Conservation (phyloP, 805 yeast species). For the Starmerella sirachaensis region DNA sequence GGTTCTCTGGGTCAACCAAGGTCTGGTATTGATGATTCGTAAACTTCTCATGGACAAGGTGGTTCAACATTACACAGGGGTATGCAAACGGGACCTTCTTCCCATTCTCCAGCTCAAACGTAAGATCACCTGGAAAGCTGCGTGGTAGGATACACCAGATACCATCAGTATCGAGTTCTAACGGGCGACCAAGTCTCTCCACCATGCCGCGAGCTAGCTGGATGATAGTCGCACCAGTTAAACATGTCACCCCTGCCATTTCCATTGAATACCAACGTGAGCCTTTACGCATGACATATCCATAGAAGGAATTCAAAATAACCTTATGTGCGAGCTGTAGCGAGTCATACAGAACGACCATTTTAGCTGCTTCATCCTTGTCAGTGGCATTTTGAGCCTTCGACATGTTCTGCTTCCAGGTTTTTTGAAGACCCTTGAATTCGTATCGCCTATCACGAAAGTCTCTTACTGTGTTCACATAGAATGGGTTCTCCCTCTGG, state of each 20-base stretch:
- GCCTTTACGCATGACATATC: slow-evolving; percentile 98
- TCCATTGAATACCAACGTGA: slow-evolving; percentile 99
- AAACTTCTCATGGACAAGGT: slow-evolving; percentile 77
- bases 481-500: slow-evolving; percentile 95
- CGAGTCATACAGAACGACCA: slow-evolving; percentile 88
- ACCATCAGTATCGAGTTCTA: slow-evolving; percentile 97
- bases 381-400: slow-evolving; percentile 45
- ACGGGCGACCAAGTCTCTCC: slow-evolving; percentile 85
- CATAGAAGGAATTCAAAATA: slow-evolving; percentile 90
- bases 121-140: slow-evolving; percentile 82
- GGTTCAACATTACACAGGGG: slow-evolving; percentile 93
- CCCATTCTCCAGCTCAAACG: slow-evolving; percentile 62
- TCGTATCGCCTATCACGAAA: slow-evolving; percentile 95
- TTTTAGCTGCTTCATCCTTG: slow-evolving; percentile 82
- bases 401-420: slow-evolving; percentile 75
- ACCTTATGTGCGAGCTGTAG: slow-evolving; percentile 94
- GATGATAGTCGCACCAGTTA: slow-evolving; percentile 95
- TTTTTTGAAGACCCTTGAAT: slow-evolving; percentile 83
- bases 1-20: slow-evolving; percentile 50
- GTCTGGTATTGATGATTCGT: slow-evolving; percentile 94
- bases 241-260: slow-evolving; percentile 98
- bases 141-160: slow-evolving; percentile 97
- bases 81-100: slow-evolving; percentile 68
- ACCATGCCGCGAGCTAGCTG: slow-evolving; percentile 92
- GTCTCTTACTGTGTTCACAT: slow-evolving; percentile 83